Base-by-base conservation (phyloP, 1,139 yeast species). In the Lodderomyces jiufengensis region DNA sequence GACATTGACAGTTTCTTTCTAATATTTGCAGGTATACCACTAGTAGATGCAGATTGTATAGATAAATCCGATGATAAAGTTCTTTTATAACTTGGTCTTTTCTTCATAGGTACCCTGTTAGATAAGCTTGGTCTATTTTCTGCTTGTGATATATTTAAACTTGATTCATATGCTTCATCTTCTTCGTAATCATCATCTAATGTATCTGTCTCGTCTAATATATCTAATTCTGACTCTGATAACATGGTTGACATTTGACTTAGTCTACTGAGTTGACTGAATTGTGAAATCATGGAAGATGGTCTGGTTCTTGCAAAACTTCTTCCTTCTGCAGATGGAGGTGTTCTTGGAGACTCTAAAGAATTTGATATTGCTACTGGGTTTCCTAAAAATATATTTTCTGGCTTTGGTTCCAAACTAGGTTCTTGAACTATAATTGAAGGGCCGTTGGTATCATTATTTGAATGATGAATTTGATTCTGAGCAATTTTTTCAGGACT, bases 211-310 rank as follows among this genome's bases (percentile, higher is more conserved):
- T 66, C 63, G 58, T 71, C 59, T 51, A 63, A 39, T 50, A 59
- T 47, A 41, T 69, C 70, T 47, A 66, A 44, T 49, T 71, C 76
- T 5, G 70, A 65, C 38, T 66, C 76, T 7, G 74, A 66, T 47
- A 67, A 46, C 69, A 66, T 66, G 20, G 74, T 72, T 2, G 80
- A 74, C 45, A 74, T 65, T 46, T 79, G 84, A 34, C 84, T 78
- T 27, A 73, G 50, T 34, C 71, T 76, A 41, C 80, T 73, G 16
- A 70, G 48, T 45, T 75, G 75, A 38, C 84, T 77, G 24, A 73
- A 63, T 47, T 79, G 85, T 0, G 90, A 81, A 2, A 81, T 60
- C 59, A 80, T 74, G 0, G 90, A 81, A 4, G 78, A 66, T 2
- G 90, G 88, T 36, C 92, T 61, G 4, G 70, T 62, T 36, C 70